Conservation (phyloP, 257 asterid species). For the Solanum chmielewskii region DNA sequence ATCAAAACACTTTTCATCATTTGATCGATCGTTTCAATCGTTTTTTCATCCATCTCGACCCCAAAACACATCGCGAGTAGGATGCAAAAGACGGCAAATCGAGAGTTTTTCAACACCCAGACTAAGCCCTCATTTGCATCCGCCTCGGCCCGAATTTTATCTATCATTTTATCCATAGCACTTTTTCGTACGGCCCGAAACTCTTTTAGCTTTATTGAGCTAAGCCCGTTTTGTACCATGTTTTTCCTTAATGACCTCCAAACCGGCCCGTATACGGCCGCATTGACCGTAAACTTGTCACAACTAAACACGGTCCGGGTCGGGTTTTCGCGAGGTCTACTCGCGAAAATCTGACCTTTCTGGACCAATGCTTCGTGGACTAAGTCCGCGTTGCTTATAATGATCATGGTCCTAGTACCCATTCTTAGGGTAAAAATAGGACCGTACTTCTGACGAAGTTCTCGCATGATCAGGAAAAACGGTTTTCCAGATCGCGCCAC, state of each 20-base stretch:
- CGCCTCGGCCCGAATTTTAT: slow-evolving; percentile 43
- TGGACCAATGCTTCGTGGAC: slow-evolving; percentile 60
- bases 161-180: slow-evolving; percentile 67
- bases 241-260: slow-evolving; percentile 85
- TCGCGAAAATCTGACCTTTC: slow-evolving; percentile 70
- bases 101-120: slow-evolving; percentile 60
- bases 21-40: slow-evolving; percentile 46
- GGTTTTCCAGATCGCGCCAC: slow-evolving; percentile 77
- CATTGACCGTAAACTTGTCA: slow-evolving; percentile 76
- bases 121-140: slow-evolving; percentile 44
- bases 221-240: slow-evolving; percentile 84
- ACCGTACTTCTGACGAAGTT: slow-evolving; percentile 49
- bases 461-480: slow-evolving; percentile 56
- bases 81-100: slow-evolving; percentile 66
- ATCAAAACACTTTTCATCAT: slow-evolving; percentile 62
- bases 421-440: slow-evolving; percentile 63
- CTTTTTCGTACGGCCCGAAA: slow-evolving; percentile 31
- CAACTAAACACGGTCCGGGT: slow-evolving; percentile 77
- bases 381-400: slow-evolving; percentile 41
- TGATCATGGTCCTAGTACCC: slow-evolving; percentile 82
- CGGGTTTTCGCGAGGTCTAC: slow-evolving; percentile 73
- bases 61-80: slow-evolving; percentile 76
- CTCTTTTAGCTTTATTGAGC: slow-evolving; percentile 37
- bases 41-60: slow-evolving; percentile 59
- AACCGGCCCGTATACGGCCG: slow-evolving; percentile 68